These are phyloP conservation scores for Globisporangium ultimum DNA, from an alignment of 352 stramenopile genomes.

Conservation along the genomic window DNA sequence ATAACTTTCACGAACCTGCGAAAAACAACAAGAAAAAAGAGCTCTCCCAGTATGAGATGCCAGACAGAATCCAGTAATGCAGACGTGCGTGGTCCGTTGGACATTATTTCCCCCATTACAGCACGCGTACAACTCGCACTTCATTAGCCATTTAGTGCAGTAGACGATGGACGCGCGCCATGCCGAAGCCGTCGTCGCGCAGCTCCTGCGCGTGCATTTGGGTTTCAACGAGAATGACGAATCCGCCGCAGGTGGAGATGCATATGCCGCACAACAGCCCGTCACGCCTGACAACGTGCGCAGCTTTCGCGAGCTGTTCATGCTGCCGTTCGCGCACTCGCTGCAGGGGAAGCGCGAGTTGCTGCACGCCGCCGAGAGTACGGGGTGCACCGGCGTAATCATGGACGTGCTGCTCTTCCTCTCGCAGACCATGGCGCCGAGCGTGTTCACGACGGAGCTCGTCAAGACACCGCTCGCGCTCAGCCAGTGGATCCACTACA, in stretches of 20 bases:
- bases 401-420: slow-evolving; percentile 74
- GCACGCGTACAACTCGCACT: no score
- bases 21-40: no score
- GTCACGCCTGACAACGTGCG: slow-evolving; percentile 8
- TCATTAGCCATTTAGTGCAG: background rate
- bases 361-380: slow-evolving; percentile 42
- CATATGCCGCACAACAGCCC: background rate
- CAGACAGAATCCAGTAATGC: no score
- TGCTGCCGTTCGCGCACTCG: slow-evolving; percentile 28
- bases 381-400: slow-evolving; percentile 52
- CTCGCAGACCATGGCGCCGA: slow-evolving; percentile 68
- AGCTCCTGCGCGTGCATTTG: slow-evolving; percentile 87
- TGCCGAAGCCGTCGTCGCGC: slow-evolving; percentile 44
- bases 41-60: no score
- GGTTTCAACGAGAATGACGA: slow-evolving; percentile 38
- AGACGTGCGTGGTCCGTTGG: no score
- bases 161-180: background rate
- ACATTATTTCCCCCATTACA: no score
- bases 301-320: slow-evolving; percentile 57
- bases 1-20: no score
- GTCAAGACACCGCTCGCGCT: slow-evolving; percentile 29
- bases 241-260: no score
- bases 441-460: slow-evolving; percentile 49
- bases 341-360: slow-evolving; percentile 46
- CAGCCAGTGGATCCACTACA: slow-evolving; percentile 70